Evolutionary conservation across 192 early-diverging fungal genomes (phyloP).

Genomic region (Rhizophagus sp.): DNA sequence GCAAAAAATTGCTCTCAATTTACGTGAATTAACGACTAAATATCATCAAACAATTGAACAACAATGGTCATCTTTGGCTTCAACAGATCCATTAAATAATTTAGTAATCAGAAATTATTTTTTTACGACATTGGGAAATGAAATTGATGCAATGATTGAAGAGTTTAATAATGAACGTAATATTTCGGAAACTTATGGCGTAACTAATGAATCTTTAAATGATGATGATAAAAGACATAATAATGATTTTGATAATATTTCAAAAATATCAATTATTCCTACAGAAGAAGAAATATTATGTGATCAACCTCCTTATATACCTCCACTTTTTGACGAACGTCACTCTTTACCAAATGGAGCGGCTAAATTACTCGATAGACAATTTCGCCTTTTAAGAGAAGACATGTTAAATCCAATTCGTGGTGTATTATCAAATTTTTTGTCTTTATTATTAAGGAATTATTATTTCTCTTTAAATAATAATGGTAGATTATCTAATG

Average conservation of each 20-base stretch:
- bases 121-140: constrained; percentile 9
- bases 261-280: constrained; percentile 52
- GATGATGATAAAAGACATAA: too few relatives aligned
- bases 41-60: too few relatives aligned
- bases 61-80: neutral
- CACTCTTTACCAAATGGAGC: constrained; percentile 51
- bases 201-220: constrained; percentile 1
- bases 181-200: constrained; percentile 47
- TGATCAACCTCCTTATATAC: constrained; percentile 45
- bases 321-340: constrained; percentile 37
- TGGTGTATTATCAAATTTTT: constrained; percentile 42
- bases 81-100: neutral
- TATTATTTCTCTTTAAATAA: constrained; percentile 19
- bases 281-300: constrained; percentile 52
- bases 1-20: neutral
- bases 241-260: constrained; percentile 31
- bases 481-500: neutral
- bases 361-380: constrained; percentile 51
- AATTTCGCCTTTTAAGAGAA: constrained; percentile 62
- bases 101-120: neutral
- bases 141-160: neutral
- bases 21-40: too few relatives aligned
- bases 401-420: constrained; percentile 53
- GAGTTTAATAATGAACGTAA: neutral
- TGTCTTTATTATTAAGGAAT: constrained; percentile 24